phyloP scores from a whole-genome alignment of 768 basidiomycete genomes.

The Pholiota microspora region DNA sequence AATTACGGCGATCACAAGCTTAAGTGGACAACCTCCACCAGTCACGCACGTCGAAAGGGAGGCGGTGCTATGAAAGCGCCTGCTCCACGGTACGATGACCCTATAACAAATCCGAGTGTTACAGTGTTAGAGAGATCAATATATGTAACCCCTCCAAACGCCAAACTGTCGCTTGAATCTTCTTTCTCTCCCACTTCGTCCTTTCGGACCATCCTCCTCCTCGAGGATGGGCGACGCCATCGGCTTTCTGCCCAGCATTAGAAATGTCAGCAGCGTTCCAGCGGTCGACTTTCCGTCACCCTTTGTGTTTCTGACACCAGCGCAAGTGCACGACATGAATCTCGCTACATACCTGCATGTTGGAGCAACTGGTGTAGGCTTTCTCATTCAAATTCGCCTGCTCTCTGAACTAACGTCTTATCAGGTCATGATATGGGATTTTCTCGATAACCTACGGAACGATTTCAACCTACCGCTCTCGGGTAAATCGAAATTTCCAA shows the following conservation, averaged over 20 bases:
- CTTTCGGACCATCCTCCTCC: background rate
- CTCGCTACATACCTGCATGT: conserved; percentile 8
- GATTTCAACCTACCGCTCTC: conserved; percentile 1
- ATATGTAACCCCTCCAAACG: background rate
- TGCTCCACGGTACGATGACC: too few relatives aligned
- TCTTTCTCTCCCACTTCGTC: background rate
- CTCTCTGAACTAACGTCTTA: background rate
- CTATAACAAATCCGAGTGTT: background rate
- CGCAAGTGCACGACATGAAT: conserved; percentile 1
- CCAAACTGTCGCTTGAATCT: background rate
- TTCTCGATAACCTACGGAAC: conserved; percentile 8
- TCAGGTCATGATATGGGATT: conserved; percentile 12
- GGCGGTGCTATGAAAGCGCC: too few relatives aligned
- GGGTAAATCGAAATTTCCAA: background rate
- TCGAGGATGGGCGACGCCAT: background rate
- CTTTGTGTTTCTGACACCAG: conserved; percentile 4
- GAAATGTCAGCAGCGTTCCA: background rate
- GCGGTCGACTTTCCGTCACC: conserved; percentile 3
- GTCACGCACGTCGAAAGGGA: too few relatives aligned
- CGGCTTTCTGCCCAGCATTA: background rate
- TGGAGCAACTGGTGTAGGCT: conserved; percentile 8
- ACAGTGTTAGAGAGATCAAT: background rate
- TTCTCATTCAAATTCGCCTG: background rate
- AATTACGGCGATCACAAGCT: too few relatives aligned
- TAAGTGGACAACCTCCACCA: too few relatives aligned